phyloP scores from a whole-genome alignment of 805 yeast species.

The Saccharomycopsis vini region DNA sequence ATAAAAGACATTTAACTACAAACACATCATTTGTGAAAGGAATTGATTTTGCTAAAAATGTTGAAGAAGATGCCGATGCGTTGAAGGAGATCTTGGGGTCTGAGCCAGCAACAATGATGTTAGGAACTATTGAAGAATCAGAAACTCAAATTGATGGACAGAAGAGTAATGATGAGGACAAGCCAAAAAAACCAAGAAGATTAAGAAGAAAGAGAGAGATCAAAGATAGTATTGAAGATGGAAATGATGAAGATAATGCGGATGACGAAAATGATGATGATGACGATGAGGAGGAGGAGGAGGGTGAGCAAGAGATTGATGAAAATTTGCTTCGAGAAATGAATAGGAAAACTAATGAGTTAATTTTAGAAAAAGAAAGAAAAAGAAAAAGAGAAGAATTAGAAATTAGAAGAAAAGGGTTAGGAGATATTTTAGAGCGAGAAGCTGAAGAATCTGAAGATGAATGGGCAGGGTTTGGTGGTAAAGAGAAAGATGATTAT shows the following conservation, averaged over 20 bases:
- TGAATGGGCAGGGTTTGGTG: constrained; percentile 80
- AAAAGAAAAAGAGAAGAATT: constrained; percentile 22
- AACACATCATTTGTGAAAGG: constrained; percentile 18
- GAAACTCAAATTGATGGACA: too few species aligned
- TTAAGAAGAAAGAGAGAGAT: background rate
- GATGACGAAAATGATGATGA: constrained; percentile 17
- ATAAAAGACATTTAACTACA: too few species aligned
- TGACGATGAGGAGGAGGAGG: constrained; percentile 18
- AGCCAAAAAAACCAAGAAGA: background rate
- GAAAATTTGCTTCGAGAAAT: constrained; percentile 21
- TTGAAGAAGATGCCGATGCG: constrained; percentile 9
- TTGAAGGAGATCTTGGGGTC: background rate
- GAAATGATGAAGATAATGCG: constrained; percentile 5
- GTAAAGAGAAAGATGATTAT: constrained; percentile 45
- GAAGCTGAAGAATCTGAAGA: constrained; percentile 88
- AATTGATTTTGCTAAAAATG: constrained; percentile 7
- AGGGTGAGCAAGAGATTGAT: constrained; percentile 18
- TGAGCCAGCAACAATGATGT: too few species aligned
- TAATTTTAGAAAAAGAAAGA: constrained; percentile 20
- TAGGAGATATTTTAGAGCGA: constrained; percentile 56
- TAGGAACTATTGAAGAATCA: too few species aligned
- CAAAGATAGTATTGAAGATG: constrained; percentile 4
- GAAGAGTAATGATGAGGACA: background rate
- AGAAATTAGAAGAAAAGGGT: constrained; percentile 51
- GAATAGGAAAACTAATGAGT: constrained; percentile 19